Conservation (phyloP, 108 stramenopile species). For the Parmales sp. region DNA sequence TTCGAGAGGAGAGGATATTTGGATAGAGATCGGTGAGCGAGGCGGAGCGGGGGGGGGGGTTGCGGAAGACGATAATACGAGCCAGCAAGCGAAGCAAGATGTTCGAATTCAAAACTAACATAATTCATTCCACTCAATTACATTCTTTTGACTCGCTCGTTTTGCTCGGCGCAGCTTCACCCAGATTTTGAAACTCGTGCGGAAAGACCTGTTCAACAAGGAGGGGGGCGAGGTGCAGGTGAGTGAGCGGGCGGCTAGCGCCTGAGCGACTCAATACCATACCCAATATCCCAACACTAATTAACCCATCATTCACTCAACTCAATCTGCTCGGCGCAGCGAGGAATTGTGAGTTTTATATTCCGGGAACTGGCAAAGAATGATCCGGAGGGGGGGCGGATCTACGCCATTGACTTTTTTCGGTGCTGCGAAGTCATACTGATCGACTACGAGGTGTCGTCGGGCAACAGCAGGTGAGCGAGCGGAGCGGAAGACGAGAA, state of each 20-base stretch:
- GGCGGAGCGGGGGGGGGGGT: no score
- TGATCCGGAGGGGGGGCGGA: background rate
- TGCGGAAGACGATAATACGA: no score
- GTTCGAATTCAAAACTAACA: no score
- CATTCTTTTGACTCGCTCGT: no score
- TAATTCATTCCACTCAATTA: no score
- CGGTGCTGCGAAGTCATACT: slow-evolving; percentile 10
- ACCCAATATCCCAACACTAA: no score
- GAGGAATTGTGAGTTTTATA: background rate
- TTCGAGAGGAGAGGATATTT: background rate
- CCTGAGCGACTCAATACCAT: no score
- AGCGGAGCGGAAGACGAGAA: background rate
- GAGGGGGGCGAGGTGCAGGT: background rate
- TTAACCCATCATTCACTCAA: no score
- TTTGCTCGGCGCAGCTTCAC: no score
- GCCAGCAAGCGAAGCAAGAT: no score
- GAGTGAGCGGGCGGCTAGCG: no score
- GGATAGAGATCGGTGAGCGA: background rate
- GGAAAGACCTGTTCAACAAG: background rate
- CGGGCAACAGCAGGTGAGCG: background rate
- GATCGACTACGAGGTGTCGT: background rate
- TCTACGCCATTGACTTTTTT: slow-evolving; percentile 3
- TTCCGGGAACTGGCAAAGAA: background rate
- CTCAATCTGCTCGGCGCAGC: no score
- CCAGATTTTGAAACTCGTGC: background rate